Percentiles rank a stretch among this genome's conserved stretches.
Evolutionary conservation across 176 grass and related monocot genomes (phyloP).

Genomic region (Avena eriantha): DNA sequence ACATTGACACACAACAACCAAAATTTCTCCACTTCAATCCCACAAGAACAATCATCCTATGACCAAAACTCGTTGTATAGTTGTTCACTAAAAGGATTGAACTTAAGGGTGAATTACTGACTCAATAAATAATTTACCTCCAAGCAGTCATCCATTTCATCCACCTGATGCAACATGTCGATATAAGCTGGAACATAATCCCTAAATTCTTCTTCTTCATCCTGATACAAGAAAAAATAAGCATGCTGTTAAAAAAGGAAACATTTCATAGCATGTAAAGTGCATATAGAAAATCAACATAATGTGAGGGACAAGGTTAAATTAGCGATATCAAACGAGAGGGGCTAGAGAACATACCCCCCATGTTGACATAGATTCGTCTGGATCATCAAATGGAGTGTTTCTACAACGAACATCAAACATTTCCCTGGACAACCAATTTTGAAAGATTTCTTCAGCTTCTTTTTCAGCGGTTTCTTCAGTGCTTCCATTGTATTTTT

Average conservation of each 20-base stretch:
- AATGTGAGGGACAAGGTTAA: background rate
- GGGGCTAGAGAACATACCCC: background rate
- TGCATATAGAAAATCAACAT: background rate
- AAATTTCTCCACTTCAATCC: background rate
- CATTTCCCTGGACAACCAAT: background rate
- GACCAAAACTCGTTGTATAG: background rate
- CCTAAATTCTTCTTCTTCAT: slow-evolving; percentile 32
- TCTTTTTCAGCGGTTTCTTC: background rate
- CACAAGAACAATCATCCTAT: background rate
- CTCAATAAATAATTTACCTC: slow-evolving; percentile 28
- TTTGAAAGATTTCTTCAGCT: slow-evolving; percentile 18
- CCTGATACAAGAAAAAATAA: slow-evolving; percentile 1
- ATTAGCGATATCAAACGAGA: background rate
- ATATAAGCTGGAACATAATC: slow-evolving; percentile 28
- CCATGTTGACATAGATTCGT: slow-evolving; percentile 23
- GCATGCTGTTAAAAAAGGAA: background rate
- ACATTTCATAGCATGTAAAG: background rate
- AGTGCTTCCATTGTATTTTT: background rate
- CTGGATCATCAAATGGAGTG: background rate
- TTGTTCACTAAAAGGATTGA: slow-evolving; percentile 8
- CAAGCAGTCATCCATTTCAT: background rate
- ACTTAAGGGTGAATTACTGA: background rate
- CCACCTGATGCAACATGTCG: background rate
- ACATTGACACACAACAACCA: background rate
- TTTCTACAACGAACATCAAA: background rate